Conservation (phyloP, 78 protist genomes). For the Dictyostelium capitatum region DNA sequence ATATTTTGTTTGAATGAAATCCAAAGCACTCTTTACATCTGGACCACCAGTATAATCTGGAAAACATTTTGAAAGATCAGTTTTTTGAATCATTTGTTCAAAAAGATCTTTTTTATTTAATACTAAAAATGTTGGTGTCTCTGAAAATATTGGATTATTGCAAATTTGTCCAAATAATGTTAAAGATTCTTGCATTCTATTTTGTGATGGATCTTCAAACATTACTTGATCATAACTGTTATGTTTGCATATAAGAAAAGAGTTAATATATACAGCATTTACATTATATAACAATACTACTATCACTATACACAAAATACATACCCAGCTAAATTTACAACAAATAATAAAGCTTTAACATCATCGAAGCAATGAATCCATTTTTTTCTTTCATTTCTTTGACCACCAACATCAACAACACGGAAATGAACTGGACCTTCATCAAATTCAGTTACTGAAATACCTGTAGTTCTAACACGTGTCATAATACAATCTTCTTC, state of each 20-base stretch:
- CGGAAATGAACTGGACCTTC: slow-evolving; percentile 85
- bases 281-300: background rate
- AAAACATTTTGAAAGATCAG: slow-evolving; percentile 74
- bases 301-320: background rate
- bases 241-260: too few relatives aligned
- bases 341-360: slow-evolving; percentile 84
- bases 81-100: slow-evolving; percentile 78
- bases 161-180: slow-evolving; percentile 80
- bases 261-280: too few relatives aligned
- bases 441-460: slow-evolving; percentile 82
- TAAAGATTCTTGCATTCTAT: slow-evolving; percentile 84
- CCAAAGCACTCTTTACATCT: slow-evolving; percentile 56
- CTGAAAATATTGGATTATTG: slow-evolving; percentile 73
- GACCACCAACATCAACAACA: slow-evolving; percentile 89
- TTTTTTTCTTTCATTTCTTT: slow-evolving; percentile 85
- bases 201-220: slow-evolving; percentile 86
- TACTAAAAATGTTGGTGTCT: slow-evolving; percentile 77
- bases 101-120: slow-evolving; percentile 86
- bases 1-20: slow-evolving; percentile 57
- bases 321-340: slow-evolving; percentile 82
- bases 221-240: slow-evolving; percentile 83
- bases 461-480: slow-evolving; percentile 86
- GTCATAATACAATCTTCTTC: slow-evolving; percentile 89
- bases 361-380: slow-evolving; percentile 89
- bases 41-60: slow-evolving; percentile 86